Evolutionary conservation across 331 rosid genomes (phyloP).

Genomic region (Quercus tomentella): DNA sequence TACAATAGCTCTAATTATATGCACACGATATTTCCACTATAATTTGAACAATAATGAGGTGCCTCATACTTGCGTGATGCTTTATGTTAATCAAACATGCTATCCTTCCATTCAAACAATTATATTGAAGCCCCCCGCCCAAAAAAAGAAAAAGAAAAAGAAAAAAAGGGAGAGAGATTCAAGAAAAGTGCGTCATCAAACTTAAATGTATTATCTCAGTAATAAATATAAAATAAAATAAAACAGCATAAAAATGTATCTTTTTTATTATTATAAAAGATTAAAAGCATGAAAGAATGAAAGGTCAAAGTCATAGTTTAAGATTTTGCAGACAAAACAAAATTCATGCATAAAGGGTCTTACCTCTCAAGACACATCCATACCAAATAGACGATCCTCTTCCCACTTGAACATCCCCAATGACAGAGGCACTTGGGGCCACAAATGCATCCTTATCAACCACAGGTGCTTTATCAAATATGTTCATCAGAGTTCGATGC

Average conservation of each 20-base stretch:
- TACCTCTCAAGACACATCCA: conserved; percentile 96
- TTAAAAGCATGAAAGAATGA: neutral
- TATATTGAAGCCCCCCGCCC: neutral
- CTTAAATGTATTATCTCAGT: neutral
- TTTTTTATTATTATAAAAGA: neutral
- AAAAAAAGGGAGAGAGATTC: neutral
- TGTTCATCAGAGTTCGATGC: conserved; percentile 90
- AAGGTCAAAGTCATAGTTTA: neutral
- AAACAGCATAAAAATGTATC: neutral
- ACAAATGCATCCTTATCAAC: conserved; percentile 88
- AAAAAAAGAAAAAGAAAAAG: neutral
- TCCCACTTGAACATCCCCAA: conserved; percentile 86
- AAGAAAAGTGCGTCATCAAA: neutral
- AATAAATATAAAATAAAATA: neutral
- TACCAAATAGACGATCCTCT: conserved; percentile 92
- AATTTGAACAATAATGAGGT: neutral
- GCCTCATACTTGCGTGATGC: neutral
- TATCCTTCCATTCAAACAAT: neutral
- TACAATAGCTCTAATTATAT: too few species aligned
- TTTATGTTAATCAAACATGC: neutral
- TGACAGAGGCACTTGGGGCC: conserved; percentile 88
- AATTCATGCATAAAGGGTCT: neutral
- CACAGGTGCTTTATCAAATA: conserved; percentile 82
- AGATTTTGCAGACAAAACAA: neutral
- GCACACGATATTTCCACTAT: neutral